phyloP scores from a whole-genome alignment of 2,329 filamentous ascomycete genomes.

The Paracamarosporium sp. region DNA sequence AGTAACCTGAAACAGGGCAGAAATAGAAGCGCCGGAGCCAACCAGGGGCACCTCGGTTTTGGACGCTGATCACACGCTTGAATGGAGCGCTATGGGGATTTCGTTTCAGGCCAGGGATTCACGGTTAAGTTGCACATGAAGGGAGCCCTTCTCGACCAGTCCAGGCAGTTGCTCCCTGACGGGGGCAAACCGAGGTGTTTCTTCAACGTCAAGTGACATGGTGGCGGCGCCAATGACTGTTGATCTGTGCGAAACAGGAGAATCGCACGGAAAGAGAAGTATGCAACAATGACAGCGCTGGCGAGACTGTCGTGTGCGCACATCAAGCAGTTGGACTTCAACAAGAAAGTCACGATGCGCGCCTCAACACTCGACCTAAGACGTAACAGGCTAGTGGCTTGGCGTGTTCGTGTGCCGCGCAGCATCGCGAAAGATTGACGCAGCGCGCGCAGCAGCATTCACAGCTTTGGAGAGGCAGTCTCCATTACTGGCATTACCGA shows the following conservation, averaged over 20 bases:
- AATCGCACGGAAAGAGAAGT: background rate
- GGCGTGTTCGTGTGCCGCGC: conserved; percentile 14
- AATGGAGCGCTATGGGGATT: background rate
- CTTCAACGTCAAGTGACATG: background rate
- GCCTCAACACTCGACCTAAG: background rate
- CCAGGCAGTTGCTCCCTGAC: background rate
- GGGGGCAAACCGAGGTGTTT: background rate
- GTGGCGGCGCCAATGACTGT: background rate
- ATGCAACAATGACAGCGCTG: background rate
- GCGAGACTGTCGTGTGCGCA: background rate
- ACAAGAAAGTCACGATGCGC: background rate
- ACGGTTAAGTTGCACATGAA: background rate
- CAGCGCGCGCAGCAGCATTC: conserved; percentile 27
- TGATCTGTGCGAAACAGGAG: background rate
- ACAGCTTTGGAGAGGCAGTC: conserved; percentile 13
- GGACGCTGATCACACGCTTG: background rate
- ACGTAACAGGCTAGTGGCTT: conserved; percentile 12
- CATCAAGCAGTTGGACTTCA: background rate
- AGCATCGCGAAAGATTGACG: conserved; percentile 2
- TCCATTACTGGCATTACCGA: conserved; percentile 9
- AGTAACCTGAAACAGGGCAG: conserved; percentile 13
- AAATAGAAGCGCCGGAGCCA: conserved; percentile 10
- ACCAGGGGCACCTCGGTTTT: background rate
- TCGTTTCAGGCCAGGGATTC: conserved; percentile 3
- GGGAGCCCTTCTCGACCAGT: background rate